A percentile compares a stretch with the other conserved stretches of the same genome.
Evolutionary conservation across 352 stramenopile species (phyloP).

Genomic region (Saprolegnia parasitica): DNA sequence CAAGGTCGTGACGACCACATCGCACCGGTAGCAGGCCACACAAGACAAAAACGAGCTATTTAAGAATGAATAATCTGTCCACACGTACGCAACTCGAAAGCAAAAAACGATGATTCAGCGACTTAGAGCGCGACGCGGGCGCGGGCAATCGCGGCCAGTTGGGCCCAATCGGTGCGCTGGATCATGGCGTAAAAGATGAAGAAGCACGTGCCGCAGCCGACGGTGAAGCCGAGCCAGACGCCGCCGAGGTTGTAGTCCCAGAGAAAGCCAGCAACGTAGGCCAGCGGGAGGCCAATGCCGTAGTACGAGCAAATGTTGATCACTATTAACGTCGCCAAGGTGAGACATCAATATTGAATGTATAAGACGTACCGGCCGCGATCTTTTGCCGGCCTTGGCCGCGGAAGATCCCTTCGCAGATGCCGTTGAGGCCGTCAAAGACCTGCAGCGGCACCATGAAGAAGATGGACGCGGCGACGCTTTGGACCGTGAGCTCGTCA

Average conservation of each 20-base stretch:
- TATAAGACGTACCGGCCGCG: conserved; percentile 35
- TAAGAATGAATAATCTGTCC: too few relatives aligned
- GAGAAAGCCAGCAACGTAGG: conserved; percentile 48
- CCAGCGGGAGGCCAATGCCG: conserved; percentile 61
- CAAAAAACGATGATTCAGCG: not conserved
- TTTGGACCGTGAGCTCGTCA: conserved; percentile 32
- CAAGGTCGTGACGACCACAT: not conserved
- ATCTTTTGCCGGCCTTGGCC: conserved; percentile 60
- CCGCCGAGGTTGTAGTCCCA: conserved; percentile 49
- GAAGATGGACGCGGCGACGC: conserved; percentile 43
- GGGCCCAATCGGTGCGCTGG: conserved; percentile 38
- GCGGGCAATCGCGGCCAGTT: conserved; percentile 36
- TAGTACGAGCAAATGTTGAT: conserved; percentile 77
- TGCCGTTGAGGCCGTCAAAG: conserved; percentile 61
- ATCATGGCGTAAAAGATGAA: conserved; percentile 33
- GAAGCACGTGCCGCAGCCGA: conserved; percentile 40
- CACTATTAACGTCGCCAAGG: too few relatives aligned
- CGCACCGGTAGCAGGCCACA: not conserved
- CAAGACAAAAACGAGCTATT: too few relatives aligned
- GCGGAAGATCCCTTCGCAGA: conserved; percentile 68
- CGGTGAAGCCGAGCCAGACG: conserved; percentile 73
- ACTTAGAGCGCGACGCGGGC: conserved; percentile 29
- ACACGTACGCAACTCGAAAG: too few relatives aligned
- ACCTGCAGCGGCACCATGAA: conserved; percentile 61
- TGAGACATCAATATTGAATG: not conserved